These are phyloP conservation scores for Pachysolen tannophilus DNA, from an alignment of 805 yeast species.

Conservation along the genomic window DNA sequence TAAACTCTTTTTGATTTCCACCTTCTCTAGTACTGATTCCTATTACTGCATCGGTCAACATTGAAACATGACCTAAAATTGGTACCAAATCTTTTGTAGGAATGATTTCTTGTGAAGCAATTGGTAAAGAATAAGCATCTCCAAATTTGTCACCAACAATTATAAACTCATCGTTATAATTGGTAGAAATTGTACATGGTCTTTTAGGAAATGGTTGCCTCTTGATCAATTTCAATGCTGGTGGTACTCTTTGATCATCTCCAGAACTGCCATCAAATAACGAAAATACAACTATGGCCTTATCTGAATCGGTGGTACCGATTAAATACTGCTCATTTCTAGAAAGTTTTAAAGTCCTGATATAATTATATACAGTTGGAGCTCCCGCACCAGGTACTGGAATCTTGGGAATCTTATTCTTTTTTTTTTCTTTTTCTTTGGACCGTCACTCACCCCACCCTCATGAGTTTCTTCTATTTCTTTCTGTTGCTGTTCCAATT, in stretches of 20 bases:
- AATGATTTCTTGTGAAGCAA: slow-evolving; percentile 27
- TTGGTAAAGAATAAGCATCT: slow-evolving; percentile 67
- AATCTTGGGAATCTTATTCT: slow-evolving; percentile 36
- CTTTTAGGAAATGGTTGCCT: slow-evolving; percentile 83
- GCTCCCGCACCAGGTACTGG: slow-evolving; percentile 66
- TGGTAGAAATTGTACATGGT: slow-evolving; percentile 73
- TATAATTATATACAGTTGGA: slow-evolving; percentile 57
- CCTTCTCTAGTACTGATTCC: too few relatives aligned
- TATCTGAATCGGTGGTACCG: slow-evolving; percentile 76
- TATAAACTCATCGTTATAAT: slow-evolving; percentile 40
- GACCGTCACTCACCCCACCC: too few relatives aligned
- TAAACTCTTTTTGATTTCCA: slow-evolving; percentile 38
- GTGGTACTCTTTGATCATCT: slow-evolving; percentile 21
- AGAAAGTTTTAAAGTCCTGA: slow-evolving; percentile 53
- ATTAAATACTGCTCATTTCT: slow-evolving; percentile 47
- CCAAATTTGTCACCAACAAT: slow-evolving; percentile 93
- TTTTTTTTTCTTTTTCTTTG: slow-evolving; percentile 22
- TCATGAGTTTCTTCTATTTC: slow-evolving; percentile 14
- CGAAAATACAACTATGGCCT: slow-evolving; percentile 60
- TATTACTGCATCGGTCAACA: slow-evolving; percentile 69
- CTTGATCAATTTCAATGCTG: slow-evolving; percentile 39
- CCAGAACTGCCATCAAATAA: too few relatives aligned
- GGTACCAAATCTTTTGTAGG: slow-evolving; percentile 48
- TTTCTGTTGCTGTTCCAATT: slow-evolving; percentile 18
- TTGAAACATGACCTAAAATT: slow-evolving; percentile 90